Conservation (phyloP, 2,329 filamentous ascomycete genomes). For the Fusarium clavum region DNA sequence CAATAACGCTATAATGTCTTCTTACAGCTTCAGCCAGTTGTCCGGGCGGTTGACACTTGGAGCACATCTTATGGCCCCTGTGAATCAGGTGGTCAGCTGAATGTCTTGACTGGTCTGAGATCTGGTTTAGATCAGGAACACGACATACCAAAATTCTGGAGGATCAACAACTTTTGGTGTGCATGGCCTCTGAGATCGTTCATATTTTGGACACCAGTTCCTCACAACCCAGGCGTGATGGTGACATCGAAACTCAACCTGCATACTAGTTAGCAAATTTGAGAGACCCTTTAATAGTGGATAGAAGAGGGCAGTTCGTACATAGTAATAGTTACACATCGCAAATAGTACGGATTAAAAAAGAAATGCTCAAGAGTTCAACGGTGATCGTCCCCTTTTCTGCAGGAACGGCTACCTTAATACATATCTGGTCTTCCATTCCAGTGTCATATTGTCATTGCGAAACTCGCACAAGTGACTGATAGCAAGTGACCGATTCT, state of each 20-base stretch:
- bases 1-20: conserved; percentile 25
- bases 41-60: conserved; percentile 38
- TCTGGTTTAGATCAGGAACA: neutral
- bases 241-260: conserved; percentile 43
- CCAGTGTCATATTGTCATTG: conserved; percentile 3
- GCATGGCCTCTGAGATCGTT: conserved; percentile 41
- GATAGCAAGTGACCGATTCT: conserved; percentile 28
- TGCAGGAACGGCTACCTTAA: conserved; percentile 1
- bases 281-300: neutral
- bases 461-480: conserved; percentile 5
- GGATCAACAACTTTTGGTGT: conserved; percentile 41
- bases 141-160: conserved; percentile 41
- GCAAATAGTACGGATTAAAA: conserved; percentile 1
- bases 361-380: neutral
- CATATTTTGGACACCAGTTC: conserved; percentile 42
- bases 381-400: conserved; percentile 15
- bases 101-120: neutral
- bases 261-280: neutral
- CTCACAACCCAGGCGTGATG: conserved; percentile 43
- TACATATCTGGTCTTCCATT: conserved; percentile 11
- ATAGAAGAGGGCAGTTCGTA: conserved; percentile 5
- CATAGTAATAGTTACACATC: conserved; percentile 46
- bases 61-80: conserved; percentile 37
- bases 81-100: conserved; percentile 1
- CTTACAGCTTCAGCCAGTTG: conserved; percentile 37